Evolutionary conservation across 2,329 filamentous ascomycete genomes (phyloP).

Genomic region (Epicoccum nigrum): DNA sequence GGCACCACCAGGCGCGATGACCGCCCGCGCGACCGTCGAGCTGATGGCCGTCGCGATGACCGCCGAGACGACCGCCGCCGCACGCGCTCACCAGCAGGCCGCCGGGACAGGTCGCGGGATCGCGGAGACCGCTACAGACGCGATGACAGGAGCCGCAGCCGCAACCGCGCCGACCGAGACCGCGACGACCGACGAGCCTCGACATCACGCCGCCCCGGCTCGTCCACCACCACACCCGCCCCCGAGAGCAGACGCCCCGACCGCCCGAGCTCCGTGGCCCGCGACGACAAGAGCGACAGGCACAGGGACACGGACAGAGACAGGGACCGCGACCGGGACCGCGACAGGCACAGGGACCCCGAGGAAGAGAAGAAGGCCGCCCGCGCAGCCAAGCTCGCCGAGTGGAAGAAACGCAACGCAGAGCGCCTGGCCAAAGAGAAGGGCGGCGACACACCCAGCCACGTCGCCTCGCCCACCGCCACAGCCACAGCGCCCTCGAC

Average conservation of each 20-base stretch:
- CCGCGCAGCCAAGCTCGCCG: constrained; percentile 58
- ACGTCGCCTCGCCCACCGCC: constrained; percentile 61
- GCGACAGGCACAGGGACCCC: no score
- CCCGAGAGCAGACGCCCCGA: constrained; percentile 35
- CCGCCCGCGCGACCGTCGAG: constrained; percentile 53
- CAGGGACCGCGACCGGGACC: no score
- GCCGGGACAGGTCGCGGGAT: constrained; percentile 69
- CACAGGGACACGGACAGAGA: no score
- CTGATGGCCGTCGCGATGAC: constrained; percentile 34
- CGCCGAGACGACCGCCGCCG: constrained; percentile 50
- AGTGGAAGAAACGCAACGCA: constrained; percentile 77
- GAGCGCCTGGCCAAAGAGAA: constrained; percentile 64
- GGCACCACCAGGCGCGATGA: constrained; percentile 35
- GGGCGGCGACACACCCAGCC: constrained; percentile 67
- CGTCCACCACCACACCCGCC: constrained; percentile 59
- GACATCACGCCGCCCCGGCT: constrained; percentile 54
- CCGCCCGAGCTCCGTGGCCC: constrained; percentile 49
- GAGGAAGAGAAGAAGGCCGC: constrained; percentile 35
- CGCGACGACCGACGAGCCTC: constrained; percentile 57
- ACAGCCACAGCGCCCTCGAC: constrained; percentile 76
- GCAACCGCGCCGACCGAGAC: constrained; percentile 28
- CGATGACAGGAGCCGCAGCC: constrained; percentile 45
- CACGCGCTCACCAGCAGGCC: constrained; percentile 60
- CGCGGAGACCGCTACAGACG: constrained; percentile 45
- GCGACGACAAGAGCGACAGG: constrained; percentile 54